Evolutionary conservation across 2,329 filamentous ascomycete species (phyloP).

Genomic region (Cytospora piceicola): DNA sequence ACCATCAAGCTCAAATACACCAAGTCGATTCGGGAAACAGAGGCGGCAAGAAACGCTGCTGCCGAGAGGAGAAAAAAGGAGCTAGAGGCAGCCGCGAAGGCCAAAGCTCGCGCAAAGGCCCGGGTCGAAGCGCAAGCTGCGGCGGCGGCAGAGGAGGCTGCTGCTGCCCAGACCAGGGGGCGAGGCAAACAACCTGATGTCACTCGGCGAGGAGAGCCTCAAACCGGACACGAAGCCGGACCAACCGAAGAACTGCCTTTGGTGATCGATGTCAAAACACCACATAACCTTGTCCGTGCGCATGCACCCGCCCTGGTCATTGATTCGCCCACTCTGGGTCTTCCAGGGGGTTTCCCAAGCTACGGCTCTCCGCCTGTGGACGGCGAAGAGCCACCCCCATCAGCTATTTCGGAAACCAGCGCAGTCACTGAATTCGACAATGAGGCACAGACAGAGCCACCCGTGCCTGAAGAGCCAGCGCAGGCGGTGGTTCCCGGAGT

Average conservation of each 20-base stretch:
- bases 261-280: slow-evolving; percentile 16
- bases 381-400: slow-evolving; percentile 56
- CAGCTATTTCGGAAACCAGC: slow-evolving; percentile 63
- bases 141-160: slow-evolving; percentile 33
- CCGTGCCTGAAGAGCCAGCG: slow-evolving; percentile 39
- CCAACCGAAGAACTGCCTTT: slow-evolving; percentile 28
- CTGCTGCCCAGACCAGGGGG: slow-evolving; percentile 16
- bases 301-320: slow-evolving; percentile 32
- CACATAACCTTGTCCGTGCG: slow-evolving; percentile 13
- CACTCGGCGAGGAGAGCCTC: slow-evolving; percentile 7
- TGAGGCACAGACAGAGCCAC: slow-evolving; percentile 67
- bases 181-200: slow-evolving; percentile 7
- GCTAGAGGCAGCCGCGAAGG: slow-evolving; percentile 50
- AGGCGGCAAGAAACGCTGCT: slow-evolving; percentile 60
- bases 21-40: slow-evolving; percentile 77
- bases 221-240: slow-evolving; percentile 15
- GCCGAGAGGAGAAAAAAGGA: slow-evolving; percentile 58
- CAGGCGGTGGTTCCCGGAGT: slow-evolving; percentile 27
- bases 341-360: slow-evolving; percentile 65
- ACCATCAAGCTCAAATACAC: slow-evolving; percentile 85
- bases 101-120: slow-evolving; percentile 46
- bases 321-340: slow-evolving; percentile 69
- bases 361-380: slow-evolving; percentile 42
- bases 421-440: slow-evolving; percentile 72
- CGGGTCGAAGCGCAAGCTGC: slow-evolving; percentile 39